phyloP scores from a whole-genome alignment of 1,284 basidiomycete genomes.

The Acaromyces ingoldii region DNA sequence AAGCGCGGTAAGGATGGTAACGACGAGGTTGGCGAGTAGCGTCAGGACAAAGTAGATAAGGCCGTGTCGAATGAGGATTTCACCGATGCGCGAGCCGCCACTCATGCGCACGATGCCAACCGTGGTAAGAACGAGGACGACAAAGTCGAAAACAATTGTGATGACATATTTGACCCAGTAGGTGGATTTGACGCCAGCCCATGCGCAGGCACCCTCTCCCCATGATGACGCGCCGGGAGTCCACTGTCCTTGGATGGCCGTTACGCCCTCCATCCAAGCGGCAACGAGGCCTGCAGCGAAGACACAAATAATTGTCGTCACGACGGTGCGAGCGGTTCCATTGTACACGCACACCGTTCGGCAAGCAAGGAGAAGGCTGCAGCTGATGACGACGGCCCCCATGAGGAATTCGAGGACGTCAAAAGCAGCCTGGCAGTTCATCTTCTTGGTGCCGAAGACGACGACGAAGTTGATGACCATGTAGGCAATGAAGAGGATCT shows the following conservation, averaged over 20 bases:
- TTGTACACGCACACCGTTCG: conserved; percentile 14
- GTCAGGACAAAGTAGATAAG: conserved; percentile 38
- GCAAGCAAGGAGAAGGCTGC: conserved; percentile 9
- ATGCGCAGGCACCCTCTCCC: conserved; percentile 23
- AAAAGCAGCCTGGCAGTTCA: conserved; percentile 9
- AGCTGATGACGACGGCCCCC: conserved; percentile 8
- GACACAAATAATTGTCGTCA: conserved; percentile 9
- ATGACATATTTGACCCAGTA: conserved; percentile 17
- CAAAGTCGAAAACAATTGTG: conserved; percentile 14
- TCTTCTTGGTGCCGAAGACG: background rate
- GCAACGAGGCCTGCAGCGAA: conserved; percentile 22
- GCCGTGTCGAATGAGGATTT: conserved; percentile 29
- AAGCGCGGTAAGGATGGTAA: conserved; percentile 23
- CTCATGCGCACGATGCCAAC: conserved; percentile 30
- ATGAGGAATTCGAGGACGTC: conserved; percentile 8
- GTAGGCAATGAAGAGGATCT: conserved; percentile 8
- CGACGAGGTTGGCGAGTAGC: conserved; percentile 25
- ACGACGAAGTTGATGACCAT: conserved; percentile 3
- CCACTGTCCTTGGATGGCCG: conserved; percentile 20
- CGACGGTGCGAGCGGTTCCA: conserved; percentile 3
- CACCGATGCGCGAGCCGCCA: conserved; percentile 21
- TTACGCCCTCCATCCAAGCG: conserved; percentile 32
- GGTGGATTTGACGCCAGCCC: conserved; percentile 13
- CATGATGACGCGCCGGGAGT: conserved; percentile 13
- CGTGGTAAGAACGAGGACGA: conserved; percentile 23